Conservation (phyloP, 257 asterid species). For the Capsicum chinense region DNA sequence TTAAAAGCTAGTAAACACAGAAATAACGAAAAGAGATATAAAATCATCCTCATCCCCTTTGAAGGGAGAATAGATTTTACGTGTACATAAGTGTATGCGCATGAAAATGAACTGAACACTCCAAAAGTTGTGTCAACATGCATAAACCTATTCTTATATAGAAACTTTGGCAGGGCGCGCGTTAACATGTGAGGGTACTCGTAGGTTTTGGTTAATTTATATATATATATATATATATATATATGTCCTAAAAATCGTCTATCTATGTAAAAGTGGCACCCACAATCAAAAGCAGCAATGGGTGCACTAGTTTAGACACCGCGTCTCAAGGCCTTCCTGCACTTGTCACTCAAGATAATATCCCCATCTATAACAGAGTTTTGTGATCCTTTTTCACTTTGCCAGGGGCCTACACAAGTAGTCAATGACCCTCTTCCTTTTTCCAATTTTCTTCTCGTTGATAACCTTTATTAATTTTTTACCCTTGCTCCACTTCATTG, state of each 20-base stretch:
- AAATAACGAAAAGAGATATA: not conserved
- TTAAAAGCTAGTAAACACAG: not conserved
- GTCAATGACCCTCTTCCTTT: not conserved
- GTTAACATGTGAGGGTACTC: not conserved
- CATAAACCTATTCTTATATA: not conserved
- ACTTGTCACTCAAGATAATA: not conserved
- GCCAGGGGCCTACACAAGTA: not conserved
- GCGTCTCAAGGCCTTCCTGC: not conserved
- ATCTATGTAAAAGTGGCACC: not conserved
- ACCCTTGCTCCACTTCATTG: not conserved
- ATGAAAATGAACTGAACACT: no score
- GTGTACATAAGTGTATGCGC: no score
- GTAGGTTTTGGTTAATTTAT: not conserved
- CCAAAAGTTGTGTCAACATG: not conserved
- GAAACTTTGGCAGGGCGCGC: not conserved
- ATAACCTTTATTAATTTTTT: not conserved
- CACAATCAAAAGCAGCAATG: not conserved
- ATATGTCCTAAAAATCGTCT: not conserved
- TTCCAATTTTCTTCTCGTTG: not conserved
- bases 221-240: not conserved
- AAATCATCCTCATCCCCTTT: slow-evolving; percentile 7
- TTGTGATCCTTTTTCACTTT: slow-evolving; percentile 3
- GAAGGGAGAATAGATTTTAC: no score
- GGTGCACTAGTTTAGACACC: not conserved
- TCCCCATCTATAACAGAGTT: not conserved